Evolutionary conservation across 441 rosid genomes (phyloP), one percentile per base, ranked within the genome.

Genomic region (Eutrema salsugineum): DNA sequence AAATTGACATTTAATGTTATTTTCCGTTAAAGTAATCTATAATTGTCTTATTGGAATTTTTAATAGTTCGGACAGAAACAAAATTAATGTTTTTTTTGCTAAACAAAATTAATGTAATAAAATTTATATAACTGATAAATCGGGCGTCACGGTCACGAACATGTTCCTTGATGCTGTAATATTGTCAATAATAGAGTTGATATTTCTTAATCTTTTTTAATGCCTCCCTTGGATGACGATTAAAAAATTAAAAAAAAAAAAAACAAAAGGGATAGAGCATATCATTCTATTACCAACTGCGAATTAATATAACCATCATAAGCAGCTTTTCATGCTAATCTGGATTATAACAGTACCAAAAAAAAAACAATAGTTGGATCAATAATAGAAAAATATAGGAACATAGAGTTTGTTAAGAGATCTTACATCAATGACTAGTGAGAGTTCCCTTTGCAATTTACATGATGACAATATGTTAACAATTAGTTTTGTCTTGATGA

Each of bases 91-190:
- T n/a, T n/a, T n/a, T n/a, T n/a, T n/a, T n/a, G n/a, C n/a, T n/a
- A n/a, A n/a, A n/a, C n/a, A n/a, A n/a, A n/a, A n/a, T n/a, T n/a
- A n/a, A n/a, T 15, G 57, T 46, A 57, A 44, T 33, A 22, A 51
- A 16, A 7, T 8, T 6, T 72, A 54, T 35, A 14, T 44, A 53
- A 44, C 58, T 5, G 39, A 27, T 22, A 38, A 73, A 27, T 48
- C 38, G n/a, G 60, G 24, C 47, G 46, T 66, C 68, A 24, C 63
- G 35, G 24, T 51, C 73, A 66, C 40, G 67, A 66, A 60, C 78
- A 74, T 59, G 68, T 67, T 67, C 63, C 57, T 59, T 67, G 55
- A 66, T 60, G 63, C 72, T 74, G 72, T 73, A 28, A 49, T 59
- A 59, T 66, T 39, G 40, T 60, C 68, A 74, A 74, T 74, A 59